Evolutionary conservation across 148 eudicot genomes (phyloP).

Genomic region (Pouteria glomerata): DNA sequence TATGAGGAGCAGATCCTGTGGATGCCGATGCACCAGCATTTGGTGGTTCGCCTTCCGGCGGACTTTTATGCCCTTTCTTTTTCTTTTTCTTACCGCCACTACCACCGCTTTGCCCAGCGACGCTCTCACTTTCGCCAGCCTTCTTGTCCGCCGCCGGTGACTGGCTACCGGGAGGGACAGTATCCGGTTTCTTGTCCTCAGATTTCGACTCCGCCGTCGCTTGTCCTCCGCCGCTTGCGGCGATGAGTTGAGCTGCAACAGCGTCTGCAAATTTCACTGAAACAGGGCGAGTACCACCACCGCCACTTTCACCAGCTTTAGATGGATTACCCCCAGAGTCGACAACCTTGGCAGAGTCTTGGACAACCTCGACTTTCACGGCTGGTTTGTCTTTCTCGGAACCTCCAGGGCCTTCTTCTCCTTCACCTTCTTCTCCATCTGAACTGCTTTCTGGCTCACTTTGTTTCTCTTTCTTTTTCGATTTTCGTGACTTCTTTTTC

Average conservation of each 20-base stretch:
- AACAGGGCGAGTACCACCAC: neutral
- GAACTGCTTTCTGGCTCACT: slow-evolving; percentile 17
- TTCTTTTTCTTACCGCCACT: slow-evolving; percentile 43
- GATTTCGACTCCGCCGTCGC: slow-evolving; percentile 1
- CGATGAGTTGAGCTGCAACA: too few species aligned
- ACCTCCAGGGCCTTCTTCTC: slow-evolving; percentile 5
- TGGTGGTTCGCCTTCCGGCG: slow-evolving; percentile 10
- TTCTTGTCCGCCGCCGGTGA: slow-evolving; percentile 15
- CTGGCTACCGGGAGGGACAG: neutral
- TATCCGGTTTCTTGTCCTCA: slow-evolving; percentile 21
- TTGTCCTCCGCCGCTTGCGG: neutral
- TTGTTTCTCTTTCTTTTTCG: slow-evolving; percentile 27
- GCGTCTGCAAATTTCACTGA: slow-evolving; percentile 5
- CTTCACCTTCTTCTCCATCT: too few species aligned
- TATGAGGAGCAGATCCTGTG: slow-evolving; percentile 18
- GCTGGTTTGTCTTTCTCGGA: slow-evolving; percentile 8
- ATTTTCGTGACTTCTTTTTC: slow-evolving; percentile 10
- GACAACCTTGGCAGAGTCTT: neutral
- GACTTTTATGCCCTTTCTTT: slow-evolving; percentile 32
- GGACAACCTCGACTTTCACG: slow-evolving; percentile 18
- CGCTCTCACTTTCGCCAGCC: slow-evolving; percentile 8
- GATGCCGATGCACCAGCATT: slow-evolving; percentile 19
- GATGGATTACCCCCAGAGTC: slow-evolving; percentile 9
- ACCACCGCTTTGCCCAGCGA: neutral
- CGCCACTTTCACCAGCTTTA: slow-evolving; percentile 14